A percentile compares a stretch with the other conserved stretches of the same genome.
phyloP scores from a whole-genome alignment of 1,284 basidiomycete genomes.

The Ceratorhiza oryzae-sativae region DNA sequence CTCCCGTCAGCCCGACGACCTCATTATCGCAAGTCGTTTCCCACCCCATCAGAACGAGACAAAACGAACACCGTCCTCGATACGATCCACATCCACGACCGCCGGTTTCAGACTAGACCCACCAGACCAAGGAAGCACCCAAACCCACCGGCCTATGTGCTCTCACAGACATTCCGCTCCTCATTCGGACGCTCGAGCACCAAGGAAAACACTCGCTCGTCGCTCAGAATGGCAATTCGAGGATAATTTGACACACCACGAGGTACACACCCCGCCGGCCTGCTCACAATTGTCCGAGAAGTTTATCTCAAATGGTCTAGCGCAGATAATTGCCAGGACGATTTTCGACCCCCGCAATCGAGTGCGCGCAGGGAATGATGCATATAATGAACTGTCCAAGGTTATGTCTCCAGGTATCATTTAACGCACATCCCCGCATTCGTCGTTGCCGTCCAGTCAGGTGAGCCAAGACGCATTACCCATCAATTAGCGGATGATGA shows the following conservation, averaged over 20 bases:
- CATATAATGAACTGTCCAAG: background rate
- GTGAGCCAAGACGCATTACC: background rate
- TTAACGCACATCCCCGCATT: background rate
- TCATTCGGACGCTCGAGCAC: background rate
- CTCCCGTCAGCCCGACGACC: too few species aligned
- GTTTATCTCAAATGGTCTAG: background rate
- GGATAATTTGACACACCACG: background rate
- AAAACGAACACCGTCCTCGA: background rate
- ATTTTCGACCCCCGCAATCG: background rate
- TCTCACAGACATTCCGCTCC: background rate
- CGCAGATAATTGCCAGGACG: background rate
- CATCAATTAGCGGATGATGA: background rate
- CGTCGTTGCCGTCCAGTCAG: background rate
- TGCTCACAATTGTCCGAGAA: background rate
- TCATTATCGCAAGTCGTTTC: background rate
- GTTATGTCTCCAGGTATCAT: background rate
- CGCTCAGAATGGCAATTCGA: background rate
- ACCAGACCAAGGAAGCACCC: background rate
- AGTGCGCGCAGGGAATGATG: background rate
- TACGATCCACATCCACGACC: background rate
- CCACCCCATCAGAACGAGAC: background rate
- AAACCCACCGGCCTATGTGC: background rate
- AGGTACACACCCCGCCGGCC: background rate
- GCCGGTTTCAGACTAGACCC: background rate
- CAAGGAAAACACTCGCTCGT: background rate